These are phyloP conservation scores for Escallonia herrerae DNA, from an alignment of 129 eudicot species.

Conservation along the genomic window DNA sequence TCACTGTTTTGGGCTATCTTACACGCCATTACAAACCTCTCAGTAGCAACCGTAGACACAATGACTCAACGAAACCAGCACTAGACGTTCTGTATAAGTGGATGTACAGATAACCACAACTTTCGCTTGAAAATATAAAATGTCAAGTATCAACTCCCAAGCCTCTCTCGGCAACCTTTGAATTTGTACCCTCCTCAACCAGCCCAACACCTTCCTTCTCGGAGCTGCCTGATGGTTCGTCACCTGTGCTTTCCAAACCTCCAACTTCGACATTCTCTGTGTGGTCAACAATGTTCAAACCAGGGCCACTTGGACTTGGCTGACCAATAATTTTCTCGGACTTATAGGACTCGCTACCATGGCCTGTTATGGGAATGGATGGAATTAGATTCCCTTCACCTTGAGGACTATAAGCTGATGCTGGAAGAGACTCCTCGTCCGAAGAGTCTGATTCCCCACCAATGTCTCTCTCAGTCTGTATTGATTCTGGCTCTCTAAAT, in stretches of 20 bases:
- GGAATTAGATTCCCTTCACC: constrained; percentile 18
- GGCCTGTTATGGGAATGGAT: constrained; percentile 6
- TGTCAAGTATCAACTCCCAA: not conserved
- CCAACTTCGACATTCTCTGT: constrained; percentile 4
- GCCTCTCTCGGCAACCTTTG: not conserved
- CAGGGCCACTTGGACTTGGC: constrained; percentile 10
- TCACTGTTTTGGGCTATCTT: not conserved
- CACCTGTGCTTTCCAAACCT: not conserved
- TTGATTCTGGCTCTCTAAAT: constrained; percentile 19
- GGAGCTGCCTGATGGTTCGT: constrained; percentile 9
- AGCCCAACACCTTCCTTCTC: constrained; percentile 8
- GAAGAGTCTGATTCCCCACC: constrained; percentile 43
- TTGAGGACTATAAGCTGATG: constrained; percentile 25
- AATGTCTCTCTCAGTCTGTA: constrained; percentile 24
- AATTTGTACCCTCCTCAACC: constrained; percentile 3
- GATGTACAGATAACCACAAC: no score
- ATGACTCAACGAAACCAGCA: constrained; percentile 2
- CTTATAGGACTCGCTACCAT: constrained; percentile 11
- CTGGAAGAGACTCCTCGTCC: constrained; percentile 35
- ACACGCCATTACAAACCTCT: not conserved
- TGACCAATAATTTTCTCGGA: constrained; percentile 7
- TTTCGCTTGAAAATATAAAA: no score
- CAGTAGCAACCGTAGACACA: constrained; percentile 1
- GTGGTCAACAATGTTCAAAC: not conserved
- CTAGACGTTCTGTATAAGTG: constrained; percentile 8